These are phyloP conservation scores for Setaria viridis DNA, from an alignment of 202 grass and related monocot genomes.

Conservation along the genomic window DNA sequence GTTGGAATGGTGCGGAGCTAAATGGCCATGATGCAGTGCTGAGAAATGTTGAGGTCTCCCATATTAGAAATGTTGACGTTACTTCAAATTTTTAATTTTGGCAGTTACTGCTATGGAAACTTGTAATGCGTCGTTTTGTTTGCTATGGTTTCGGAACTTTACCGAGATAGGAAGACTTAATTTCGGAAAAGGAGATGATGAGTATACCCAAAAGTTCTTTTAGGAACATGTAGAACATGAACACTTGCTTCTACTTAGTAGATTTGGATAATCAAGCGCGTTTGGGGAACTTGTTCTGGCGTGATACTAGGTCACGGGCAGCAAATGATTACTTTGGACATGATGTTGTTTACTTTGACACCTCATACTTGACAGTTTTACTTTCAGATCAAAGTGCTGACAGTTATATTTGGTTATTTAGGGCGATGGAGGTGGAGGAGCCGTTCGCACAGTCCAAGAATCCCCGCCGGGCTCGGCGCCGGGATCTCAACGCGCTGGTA, in stretches of 20 bases:
- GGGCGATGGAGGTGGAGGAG: conserved; percentile 72
- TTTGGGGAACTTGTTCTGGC: conserved; percentile 93
- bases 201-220: conserved; percentile 84
- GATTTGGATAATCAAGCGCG: conserved; percentile 86
- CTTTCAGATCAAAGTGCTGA: conserved; percentile 76
- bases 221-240: conserved; percentile 87
- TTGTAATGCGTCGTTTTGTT: conserved; percentile 32
- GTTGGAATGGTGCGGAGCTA: too few relatives aligned
- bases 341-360: conserved; percentile 93
- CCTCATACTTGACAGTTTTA: conserved; percentile 84
- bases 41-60: background rate
- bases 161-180: conserved; percentile 79
- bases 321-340: conserved; percentile 75
- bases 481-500: conserved; percentile 84
- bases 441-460: conserved; percentile 47
- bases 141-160: conserved; percentile 52
- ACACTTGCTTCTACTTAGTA: conserved; percentile 84
- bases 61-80: background rate
- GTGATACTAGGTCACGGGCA: conserved; percentile 82
- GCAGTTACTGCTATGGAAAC: background rate
- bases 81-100: conserved; percentile 8
- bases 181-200: conserved; percentile 83
- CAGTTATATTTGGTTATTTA: conserved; percentile 92
- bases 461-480: conserved; percentile 59
- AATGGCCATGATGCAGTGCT: too few relatives aligned